These are phyloP conservation scores for Brasilioporus rufonigricans DNA, from an alignment of 768 basidiomycete species.

Conservation along the genomic window DNA sequence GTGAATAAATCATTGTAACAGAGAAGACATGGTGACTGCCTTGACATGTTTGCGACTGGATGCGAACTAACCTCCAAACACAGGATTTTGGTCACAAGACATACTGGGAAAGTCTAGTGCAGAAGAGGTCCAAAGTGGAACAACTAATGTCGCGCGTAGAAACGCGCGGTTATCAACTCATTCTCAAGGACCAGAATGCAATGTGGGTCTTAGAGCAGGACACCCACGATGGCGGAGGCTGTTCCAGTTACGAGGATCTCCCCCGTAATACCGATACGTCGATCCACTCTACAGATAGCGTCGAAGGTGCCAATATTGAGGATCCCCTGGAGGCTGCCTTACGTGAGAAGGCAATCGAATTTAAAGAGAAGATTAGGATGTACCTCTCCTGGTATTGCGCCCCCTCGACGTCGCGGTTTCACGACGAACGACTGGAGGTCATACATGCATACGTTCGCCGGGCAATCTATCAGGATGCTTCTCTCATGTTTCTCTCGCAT, in stretches of 20 bases:
- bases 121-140: conserved; percentile 32
- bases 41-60: too few relatives aligned
- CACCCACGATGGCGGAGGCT: conserved; percentile 18
- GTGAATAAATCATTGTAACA: neutral
- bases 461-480: conserved; percentile 36
- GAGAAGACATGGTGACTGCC: conserved; percentile 23
- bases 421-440: conserved; percentile 33
- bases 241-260: conserved; percentile 18
- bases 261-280: neutral
- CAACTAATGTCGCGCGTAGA: conserved; percentile 31
- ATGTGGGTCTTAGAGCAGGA: conserved; percentile 35
- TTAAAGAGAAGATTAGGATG: conserved; percentile 34
- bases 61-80: neutral
- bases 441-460: conserved; percentile 38
- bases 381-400: conserved; percentile 35
- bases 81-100: conserved; percentile 41
- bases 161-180: conserved; percentile 34
- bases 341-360: conserved; percentile 30
- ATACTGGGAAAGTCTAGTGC: conserved; percentile 35
- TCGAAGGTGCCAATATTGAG: conserved; percentile 5
- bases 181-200: conserved; percentile 35
- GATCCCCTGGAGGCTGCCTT: conserved; percentile 37
- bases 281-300: conserved; percentile 9
- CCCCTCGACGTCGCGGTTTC: conserved; percentile 29
- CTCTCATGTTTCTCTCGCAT: conserved; percentile 38